These are phyloP conservation scores for Ganoderma lingzhi DNA, from an alignment of 1,284 basidiomycete genomes.

Conservation along the genomic window DNA sequence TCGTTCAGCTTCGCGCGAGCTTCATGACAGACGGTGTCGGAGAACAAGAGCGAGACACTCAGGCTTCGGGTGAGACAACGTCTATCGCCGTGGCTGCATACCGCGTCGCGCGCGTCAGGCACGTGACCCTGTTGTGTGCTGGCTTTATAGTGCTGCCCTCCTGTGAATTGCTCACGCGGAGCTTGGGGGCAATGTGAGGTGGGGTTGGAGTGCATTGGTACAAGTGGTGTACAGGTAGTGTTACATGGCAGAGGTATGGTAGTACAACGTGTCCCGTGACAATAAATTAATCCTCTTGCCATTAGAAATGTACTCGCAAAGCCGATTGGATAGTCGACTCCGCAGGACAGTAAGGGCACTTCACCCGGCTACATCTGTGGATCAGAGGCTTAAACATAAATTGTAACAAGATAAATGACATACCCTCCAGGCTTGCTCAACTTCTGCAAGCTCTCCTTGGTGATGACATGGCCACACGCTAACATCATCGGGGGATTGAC, in stretches of 20 bases:
- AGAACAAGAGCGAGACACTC: background rate
- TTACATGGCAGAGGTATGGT: slow-evolving; percentile 11
- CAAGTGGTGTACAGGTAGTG: slow-evolving; percentile 6
- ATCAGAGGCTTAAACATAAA: slow-evolving; percentile 1
- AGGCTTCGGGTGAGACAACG: slow-evolving; percentile 4
- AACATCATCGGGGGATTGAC: slow-evolving; percentile 98
- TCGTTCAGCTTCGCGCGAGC: slow-evolving; percentile 13
- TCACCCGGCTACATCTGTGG: slow-evolving; percentile 66
- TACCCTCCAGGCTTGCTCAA: slow-evolving; percentile 89
- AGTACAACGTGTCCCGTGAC: slow-evolving; percentile 19
- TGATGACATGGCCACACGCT: slow-evolving; percentile 93
- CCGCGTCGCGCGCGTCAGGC: slow-evolving; percentile 27
- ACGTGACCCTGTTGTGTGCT: slow-evolving; percentile 28
- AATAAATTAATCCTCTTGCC: slow-evolving; percentile 4
- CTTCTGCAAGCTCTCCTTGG: slow-evolving; percentile 87
- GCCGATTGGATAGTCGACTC: slow-evolving; percentile 70
- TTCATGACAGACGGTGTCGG: slow-evolving; percentile 18
- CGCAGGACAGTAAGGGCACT: slow-evolving; percentile 90
- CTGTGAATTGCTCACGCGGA: background rate
- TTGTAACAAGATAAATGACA: slow-evolving; percentile 44
- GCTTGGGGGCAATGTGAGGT: background rate
- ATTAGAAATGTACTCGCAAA: slow-evolving; percentile 75
- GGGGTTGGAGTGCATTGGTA: background rate
- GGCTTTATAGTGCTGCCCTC: background rate
- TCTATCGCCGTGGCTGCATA: slow-evolving; percentile 17